These are phyloP conservation scores for Cyberlindnera mississippiensis DNA, from an alignment of 805 yeast species.

Conservation along the genomic window DNA sequence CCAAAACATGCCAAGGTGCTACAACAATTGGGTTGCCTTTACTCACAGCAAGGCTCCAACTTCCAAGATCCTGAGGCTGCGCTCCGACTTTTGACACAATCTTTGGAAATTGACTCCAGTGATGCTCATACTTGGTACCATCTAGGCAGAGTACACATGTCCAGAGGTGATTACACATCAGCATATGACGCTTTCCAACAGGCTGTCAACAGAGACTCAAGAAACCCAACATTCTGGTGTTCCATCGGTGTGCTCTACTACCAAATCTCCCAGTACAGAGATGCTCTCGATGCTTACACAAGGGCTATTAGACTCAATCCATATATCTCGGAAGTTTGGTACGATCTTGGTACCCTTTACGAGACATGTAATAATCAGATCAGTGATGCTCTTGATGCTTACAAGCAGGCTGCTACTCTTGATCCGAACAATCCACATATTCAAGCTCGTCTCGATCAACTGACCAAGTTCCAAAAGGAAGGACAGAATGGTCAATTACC, in stretches of 20 bases:
- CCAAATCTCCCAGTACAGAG: constrained; percentile 93
- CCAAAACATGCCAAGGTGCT: constrained; percentile 95
- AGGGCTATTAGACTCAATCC: constrained; percentile 95
- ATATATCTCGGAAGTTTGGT: constrained; percentile 96
- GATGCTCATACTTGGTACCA: constrained; percentile 99
- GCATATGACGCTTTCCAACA: constrained; percentile 99
- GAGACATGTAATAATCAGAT: constrained; percentile 97
- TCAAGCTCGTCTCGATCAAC: constrained; percentile 84
- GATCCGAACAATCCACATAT: constrained; percentile 95
- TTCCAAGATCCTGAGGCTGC: constrained; percentile 84
- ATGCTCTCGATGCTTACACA: constrained; percentile 96
- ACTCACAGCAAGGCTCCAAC: constrained; percentile 66
- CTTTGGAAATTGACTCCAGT: constrained; percentile 80
- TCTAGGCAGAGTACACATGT: constrained; percentile 95
- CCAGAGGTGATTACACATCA: constrained; percentile 88
- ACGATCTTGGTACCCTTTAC: constrained; percentile 93
- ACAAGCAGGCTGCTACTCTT: constrained; percentile 90
- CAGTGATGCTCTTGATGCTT: constrained; percentile 93
- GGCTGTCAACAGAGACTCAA: constrained; percentile 93
- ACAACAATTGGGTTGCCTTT: constrained; percentile 93
- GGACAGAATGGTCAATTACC: constrained; percentile 51
- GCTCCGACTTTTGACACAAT: constrained; percentile 73
- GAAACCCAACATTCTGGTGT: constrained; percentile 98
- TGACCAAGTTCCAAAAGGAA: constrained; percentile 67
- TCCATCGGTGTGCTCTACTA: constrained; percentile 93